Evolutionary conservation across 2,329 filamentous ascomycete species (phyloP).

Genomic region (Rhexocercosporidium sp.): DNA sequence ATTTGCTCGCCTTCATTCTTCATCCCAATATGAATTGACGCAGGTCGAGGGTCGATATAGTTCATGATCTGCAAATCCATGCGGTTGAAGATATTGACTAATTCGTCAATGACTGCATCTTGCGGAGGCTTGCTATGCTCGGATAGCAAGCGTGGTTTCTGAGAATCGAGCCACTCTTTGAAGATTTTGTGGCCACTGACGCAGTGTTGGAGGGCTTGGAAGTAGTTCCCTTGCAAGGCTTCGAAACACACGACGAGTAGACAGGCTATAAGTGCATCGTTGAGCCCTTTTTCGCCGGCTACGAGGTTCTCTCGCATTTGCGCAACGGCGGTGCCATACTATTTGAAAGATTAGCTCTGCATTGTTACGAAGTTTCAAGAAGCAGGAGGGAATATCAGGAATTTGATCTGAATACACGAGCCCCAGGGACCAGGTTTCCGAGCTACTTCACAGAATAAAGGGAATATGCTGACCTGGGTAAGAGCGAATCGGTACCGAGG

Average conservation of each 20-base stretch:
- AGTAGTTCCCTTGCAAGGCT: slow-evolving; percentile 19
- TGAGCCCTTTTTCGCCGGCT: slow-evolving; percentile 3
- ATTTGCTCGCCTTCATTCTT: slow-evolving; percentile 17
- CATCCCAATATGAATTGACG: slow-evolving; percentile 14
- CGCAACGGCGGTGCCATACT: neutral
- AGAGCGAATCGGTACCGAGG: slow-evolving; percentile 16
- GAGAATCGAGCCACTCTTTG: slow-evolving; percentile 33
- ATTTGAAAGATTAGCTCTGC: neutral
- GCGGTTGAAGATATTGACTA: slow-evolving; percentile 18
- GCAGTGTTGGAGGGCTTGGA: slow-evolving; percentile 18
- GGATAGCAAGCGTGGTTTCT: neutral
- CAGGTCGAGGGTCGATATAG: slow-evolving; percentile 13
- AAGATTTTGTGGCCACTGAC: slow-evolving; percentile 15
- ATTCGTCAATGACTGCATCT: slow-evolving; percentile 21
- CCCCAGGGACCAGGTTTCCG: too few species aligned
- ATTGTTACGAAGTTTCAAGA: neutral
- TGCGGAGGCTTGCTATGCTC: neutral
- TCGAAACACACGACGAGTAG: slow-evolving; percentile 27
- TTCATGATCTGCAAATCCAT: slow-evolving; percentile 26
- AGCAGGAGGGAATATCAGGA: too few species aligned
- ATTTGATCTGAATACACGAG: too few species aligned
- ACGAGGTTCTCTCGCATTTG: slow-evolving; percentile 11
- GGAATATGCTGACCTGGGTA: neutral
- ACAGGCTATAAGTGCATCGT: slow-evolving; percentile 21
- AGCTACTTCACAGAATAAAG: neutral